Base-by-base conservation (phyloP, 2,329 filamentous ascomycete genomes). In the Verticillium albo-atrum region DNA sequence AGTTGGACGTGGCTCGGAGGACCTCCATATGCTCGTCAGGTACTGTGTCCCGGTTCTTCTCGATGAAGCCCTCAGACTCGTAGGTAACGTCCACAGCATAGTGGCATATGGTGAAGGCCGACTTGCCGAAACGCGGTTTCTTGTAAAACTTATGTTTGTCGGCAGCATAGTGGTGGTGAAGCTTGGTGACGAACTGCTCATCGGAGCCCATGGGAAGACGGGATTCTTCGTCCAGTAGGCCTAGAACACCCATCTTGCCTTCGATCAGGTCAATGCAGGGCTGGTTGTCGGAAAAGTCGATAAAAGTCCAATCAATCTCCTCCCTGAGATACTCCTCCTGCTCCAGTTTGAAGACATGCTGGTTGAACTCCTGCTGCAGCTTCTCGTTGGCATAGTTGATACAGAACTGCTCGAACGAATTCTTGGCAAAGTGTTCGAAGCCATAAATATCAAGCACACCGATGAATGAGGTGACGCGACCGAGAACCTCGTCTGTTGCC, bases 341-440 rank as follows among this genome's bases (percentile, higher is more conserved):
- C 74, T 99, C 95, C 25, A 99, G 85, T 76, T 98, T 97, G 85
- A 99, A 99, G 35, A 99, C 95, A 71, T 99, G 95, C 73, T 96
- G 92, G 77, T 99, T 99, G 82, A 99, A 99, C 74, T 98, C 94
- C 74, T 99, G 95, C 73, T 99, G 95, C 58, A 99, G 81, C 77
- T 99, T 99, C 77, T 99, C 95, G 75, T 99, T 99, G 76, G 95
- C 95, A 71, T 99, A 99, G 77, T 99, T 99, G 84, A 99, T 99
- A 78, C 95, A 99, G 77, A 99, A 99, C 74, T 99, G 95, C 74
- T 99, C 95, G 69, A 99, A 99, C 1, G 95, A 99, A 79, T 99
- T 99, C 82, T 97, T 98, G 63, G 95, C 94, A 71, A 99, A 99
- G 77, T 98, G 95, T 75, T 99, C 95, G 71, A 99, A 99, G 64